Conservation (phyloP, 208 protist genomes). For the Naegleria gruberi region DNA sequence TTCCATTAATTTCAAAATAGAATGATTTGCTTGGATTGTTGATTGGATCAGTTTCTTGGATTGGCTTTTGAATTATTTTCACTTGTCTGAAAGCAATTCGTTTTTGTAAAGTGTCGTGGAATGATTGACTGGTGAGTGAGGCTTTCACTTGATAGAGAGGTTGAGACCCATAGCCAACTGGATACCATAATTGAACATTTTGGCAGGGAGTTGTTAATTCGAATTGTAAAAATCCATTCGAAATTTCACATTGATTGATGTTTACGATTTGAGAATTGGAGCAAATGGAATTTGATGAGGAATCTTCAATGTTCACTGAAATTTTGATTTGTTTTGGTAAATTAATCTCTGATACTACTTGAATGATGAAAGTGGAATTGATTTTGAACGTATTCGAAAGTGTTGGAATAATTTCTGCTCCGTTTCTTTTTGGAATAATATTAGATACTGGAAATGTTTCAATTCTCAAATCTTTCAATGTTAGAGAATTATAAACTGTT, state of each 20-base stretch:
- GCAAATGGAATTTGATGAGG: neutral
- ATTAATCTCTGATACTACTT: neutral
- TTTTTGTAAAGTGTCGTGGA: neutral
- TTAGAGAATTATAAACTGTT: neutral
- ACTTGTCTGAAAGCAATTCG: neutral
- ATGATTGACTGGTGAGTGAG: neutral
- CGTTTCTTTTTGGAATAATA: neutral
- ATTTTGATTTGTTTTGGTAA: neutral
- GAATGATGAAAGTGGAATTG: neutral
- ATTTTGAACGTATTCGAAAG: neutral
- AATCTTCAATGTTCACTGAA: neutral
- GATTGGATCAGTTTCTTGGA: neutral
- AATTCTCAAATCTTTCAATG: neutral
- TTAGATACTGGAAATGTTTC: neutral
- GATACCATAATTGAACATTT: neutral
- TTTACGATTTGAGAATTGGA: neutral
- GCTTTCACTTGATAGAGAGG: neutral
- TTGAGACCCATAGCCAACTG: neutral
- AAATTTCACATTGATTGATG: neutral
- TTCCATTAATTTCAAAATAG: conserved; percentile 5
- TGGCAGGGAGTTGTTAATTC: neutral
- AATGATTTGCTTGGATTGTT: neutral
- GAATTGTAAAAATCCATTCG: neutral
- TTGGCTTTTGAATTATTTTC: neutral
- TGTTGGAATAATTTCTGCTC: too few relatives aligned